Base-by-base conservation (phyloP, 306 rosid genomes). In the Quercus mongolica region DNA sequence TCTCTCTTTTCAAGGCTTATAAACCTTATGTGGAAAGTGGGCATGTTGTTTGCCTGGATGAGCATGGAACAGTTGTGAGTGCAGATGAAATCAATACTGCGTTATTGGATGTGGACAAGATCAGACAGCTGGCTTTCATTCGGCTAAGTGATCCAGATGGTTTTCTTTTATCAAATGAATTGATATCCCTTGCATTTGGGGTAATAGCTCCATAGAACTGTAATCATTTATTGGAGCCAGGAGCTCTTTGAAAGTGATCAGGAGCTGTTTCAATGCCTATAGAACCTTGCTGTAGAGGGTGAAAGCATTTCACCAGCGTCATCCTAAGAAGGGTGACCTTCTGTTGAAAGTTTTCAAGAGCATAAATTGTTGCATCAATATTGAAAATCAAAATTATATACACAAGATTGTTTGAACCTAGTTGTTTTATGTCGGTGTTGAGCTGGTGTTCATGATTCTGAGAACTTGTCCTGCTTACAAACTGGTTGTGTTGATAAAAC, bases 121-220 rank as follows among this genome's bases (percentile, higher is more conserved):
- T 69, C 46, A 71, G 73, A 51, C 71, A 56, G 33, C 65, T 85
- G 76, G 90, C 89, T 20, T 85, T 84, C 76, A 76, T 93, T 71
- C 81, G 99, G 77, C 88, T 93, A 26, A 90, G 94, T 80, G 98
- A 95, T 74, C 99, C 99, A 28, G 91, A 93, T 74, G 97, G 99
- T 76, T 95, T 95, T 82, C 94, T 95, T 62, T 84, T 95, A 80
- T 95, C 97, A 38, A 91, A 93, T 79, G 98, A 93, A 76, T 74
- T 96, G 67, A 96, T 96, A 84, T 79, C 99, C 63, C 89, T 85
- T 57, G 99, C 98, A 73, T 93, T 96, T 82, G 71, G 90, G 74
- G 91, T 74, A 56, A 78, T 90, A 74, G 90, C 94, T 74, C 91
- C 97, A 59, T 88, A 85, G 84, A 69, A 67, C 25, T 84, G 30